phyloP scores from a whole-genome alignment of 768 basidiomycete genomes.

The Pholiota conissans region DNA sequence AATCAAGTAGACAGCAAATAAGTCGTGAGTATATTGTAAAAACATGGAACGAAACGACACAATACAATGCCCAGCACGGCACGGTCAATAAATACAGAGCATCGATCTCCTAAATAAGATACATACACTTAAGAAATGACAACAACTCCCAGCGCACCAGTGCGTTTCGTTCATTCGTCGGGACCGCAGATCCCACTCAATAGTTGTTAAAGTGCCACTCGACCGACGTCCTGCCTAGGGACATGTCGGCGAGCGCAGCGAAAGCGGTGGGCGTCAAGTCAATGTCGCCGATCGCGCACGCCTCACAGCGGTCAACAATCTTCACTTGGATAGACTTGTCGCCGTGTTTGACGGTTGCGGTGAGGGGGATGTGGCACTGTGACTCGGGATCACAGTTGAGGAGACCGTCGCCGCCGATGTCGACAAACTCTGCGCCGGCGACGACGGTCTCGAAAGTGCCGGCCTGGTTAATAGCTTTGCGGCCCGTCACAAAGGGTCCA shows the following conservation, averaged over 20 bases:
- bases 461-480: slow-evolving; percentile 8
- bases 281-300: slow-evolving; percentile 12
- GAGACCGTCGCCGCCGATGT: slow-evolving; percentile 14
- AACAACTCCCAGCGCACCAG: background rate
- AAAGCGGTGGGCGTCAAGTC: slow-evolving; percentile 13
- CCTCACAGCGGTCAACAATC: slow-evolving; percentile 17
- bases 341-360: slow-evolving; percentile 15
- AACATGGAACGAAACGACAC: background rate
- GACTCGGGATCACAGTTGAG: slow-evolving; percentile 9
- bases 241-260: slow-evolving; percentile 11
- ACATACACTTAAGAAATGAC: background rate
- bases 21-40: background rate
- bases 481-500: slow-evolving; percentile 12
- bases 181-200: background rate
- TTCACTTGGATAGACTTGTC: slow-evolving; percentile 15
- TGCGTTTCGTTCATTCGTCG: background rate
- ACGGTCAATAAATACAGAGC: background rate
- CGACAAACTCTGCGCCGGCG: slow-evolving; percentile 10
- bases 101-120: slow-evolving; percentile 4
- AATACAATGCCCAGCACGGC: slow-evolving; percentile 5
- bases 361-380: slow-evolving; percentile 15
- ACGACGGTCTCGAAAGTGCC: slow-evolving; percentile 12
- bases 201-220: slow-evolving; percentile 13
- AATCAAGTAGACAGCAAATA: background rate
- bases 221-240: slow-evolving; percentile 11